Evolutionary conservation across 352 stramenopile genomes (phyloP), one percentile per base, ranked within the genome.

Genomic region (Globisporangium megalacanthum): DNA sequence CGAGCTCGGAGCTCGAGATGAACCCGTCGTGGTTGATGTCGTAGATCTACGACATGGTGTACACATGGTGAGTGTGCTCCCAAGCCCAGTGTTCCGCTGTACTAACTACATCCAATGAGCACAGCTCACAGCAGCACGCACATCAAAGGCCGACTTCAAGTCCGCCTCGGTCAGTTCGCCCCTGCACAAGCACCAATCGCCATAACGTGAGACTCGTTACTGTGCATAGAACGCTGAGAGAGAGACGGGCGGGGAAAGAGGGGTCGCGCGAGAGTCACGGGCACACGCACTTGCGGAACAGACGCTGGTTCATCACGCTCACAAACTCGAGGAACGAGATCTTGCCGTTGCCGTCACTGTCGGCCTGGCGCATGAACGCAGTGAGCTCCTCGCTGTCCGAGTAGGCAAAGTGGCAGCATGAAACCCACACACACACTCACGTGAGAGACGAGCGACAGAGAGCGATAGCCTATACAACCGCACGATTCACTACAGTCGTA

Each of bases 261-360:
- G 25, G 25, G 25, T 4, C 25, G 4, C 25, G 4, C 25, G 25
- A 29, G 25, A 29, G 25, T 29, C 35, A 39, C 35, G 35, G 6
- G 7, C 19, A n/a, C 15, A 61, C 49, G 31, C 67, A 86, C 79
- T 69, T 64, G 56, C 72, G 67, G 54, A 88, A 86, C 54, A 92
- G 60, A 1, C 82, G 72, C 49, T 86, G 65, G 44, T 90, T 90
- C 77, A 87, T 88, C 65, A 92, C 78, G 45, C 60, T 79, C 19
- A 87, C 75, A 51, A 94, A 94, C 67, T 94, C 83, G 14, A 75
- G 63, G 47, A 88, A 87, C 31, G 79, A 89, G 54, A 94, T 88
- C 52, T 83, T 88, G 17, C 75, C 73, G 60, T 94, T 75, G 1
- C 75, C 73, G 52, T 92, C 78, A 10, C 67, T 61, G 41, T 92